A percentile compares a stretch with the other conserved stretches of the same genome.
Evolutionary conservation across 257 asterid genomes (phyloP).

Genomic region (Prunella vulgaris): DNA sequence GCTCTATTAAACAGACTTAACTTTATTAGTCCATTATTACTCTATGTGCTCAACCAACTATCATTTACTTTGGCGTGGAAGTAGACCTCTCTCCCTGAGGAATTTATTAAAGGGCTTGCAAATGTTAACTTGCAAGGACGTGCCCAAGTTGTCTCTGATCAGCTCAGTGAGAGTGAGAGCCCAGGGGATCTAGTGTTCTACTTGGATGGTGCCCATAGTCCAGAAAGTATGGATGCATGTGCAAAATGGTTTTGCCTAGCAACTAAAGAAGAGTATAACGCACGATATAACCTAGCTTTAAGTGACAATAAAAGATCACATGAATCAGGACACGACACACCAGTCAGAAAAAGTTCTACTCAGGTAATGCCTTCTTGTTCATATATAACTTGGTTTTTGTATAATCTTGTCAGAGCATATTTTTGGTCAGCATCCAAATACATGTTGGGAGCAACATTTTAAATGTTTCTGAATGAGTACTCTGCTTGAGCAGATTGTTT

Average conservation of each 20-base stretch:
- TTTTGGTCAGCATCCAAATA: neutral
- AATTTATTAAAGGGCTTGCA: slow-evolving; percentile 75
- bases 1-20: slow-evolving; percentile 24
- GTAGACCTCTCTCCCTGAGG: slow-evolving; percentile 83
- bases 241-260: slow-evolving; percentile 88
- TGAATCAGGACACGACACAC: slow-evolving; percentile 25
- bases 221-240: slow-evolving; percentile 99
- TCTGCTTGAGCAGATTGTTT: neutral
- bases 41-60: slow-evolving; percentile 11
- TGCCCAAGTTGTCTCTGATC: slow-evolving; percentile 82
- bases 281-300: slow-evolving; percentile 23
- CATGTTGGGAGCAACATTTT: neutral
- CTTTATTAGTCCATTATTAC: slow-evolving; percentile 5
- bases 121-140: slow-evolving; percentile 87
- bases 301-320: slow-evolving; percentile 20
- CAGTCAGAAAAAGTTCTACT: slow-evolving; percentile 33
- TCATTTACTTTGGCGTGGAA: slow-evolving; percentile 4
- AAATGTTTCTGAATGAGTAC: neutral
- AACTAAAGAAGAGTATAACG: slow-evolving; percentile 41
- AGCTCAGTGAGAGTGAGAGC: slow-evolving; percentile 55
- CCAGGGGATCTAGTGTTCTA: slow-evolving; percentile 74
- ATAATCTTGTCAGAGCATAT: neutral
- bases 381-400: neutral
- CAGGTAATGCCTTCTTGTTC: slow-evolving; percentile 35
- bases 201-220: slow-evolving; percentile 99